These are phyloP conservation scores for Logfia minima DNA, from an alignment of 129 eudicot genomes.

Conservation along the genomic window DNA sequence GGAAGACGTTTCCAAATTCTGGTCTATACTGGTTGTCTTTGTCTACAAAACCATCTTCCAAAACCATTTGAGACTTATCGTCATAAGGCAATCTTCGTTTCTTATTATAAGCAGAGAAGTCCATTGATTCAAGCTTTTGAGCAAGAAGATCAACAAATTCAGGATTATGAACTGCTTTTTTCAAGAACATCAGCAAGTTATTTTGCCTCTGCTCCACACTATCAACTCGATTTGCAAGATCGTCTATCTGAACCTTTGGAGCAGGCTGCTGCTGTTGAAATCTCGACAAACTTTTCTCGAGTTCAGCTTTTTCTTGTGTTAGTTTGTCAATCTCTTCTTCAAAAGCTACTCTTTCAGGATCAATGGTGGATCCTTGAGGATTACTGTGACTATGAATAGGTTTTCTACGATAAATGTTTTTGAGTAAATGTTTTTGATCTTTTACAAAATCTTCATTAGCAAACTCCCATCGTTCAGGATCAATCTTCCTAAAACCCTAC, in stretches of 20 bases:
- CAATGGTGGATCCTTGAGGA: constrained; percentile 7
- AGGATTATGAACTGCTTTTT: constrained; percentile 7
- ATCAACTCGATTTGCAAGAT: background rate
- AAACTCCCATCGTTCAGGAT: constrained; percentile 20
- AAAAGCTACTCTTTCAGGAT: constrained; percentile 14
- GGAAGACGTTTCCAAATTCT: constrained; percentile 2
- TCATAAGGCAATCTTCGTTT: constrained; percentile 13
- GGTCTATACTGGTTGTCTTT: background rate
- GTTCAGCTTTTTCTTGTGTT: constrained; percentile 4
- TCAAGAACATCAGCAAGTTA: constrained; percentile 10
- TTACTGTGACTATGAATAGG: constrained; percentile 23
- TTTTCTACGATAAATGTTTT: background rate
- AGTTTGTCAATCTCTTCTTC: constrained; percentile 13
- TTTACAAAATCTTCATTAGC: constrained; percentile 20
- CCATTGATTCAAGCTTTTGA: constrained; percentile 11
- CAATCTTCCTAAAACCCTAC: constrained; percentile 22
- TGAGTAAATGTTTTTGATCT: background rate
- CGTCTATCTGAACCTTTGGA: constrained; percentile 1
- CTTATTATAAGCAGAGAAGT: constrained; percentile 20
- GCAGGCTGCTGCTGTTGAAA: constrained; percentile 10
- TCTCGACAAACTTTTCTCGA: background rate
- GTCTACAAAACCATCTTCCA: constrained; percentile 1
- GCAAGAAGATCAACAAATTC: constrained; percentile 13
- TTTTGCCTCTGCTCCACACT: background rate
- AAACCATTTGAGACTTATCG: background rate